Percentiles rank a stretch among this genome's conserved stretches.
phyloP scores from a whole-genome alignment of 129 eudicot species.

The Sambucus nigra region DNA sequence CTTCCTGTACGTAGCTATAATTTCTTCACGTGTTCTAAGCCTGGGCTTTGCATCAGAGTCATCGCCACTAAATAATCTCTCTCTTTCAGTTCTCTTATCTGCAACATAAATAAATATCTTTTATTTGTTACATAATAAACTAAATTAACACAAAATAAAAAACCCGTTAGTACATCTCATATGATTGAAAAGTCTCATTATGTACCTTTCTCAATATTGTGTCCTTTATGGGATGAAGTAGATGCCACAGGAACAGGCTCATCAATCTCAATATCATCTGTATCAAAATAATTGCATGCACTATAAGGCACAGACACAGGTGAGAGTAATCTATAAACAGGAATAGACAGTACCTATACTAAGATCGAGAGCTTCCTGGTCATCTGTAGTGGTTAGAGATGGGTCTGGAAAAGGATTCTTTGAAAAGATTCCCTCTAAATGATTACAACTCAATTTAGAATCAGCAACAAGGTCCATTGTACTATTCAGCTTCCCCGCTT shows the following conservation, averaged over 20 bases:
- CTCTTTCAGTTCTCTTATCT: slow-evolving; percentile 62
- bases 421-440: slow-evolving; percentile 48
- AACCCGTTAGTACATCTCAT: not conserved
- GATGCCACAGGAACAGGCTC: slow-evolving; percentile 49
- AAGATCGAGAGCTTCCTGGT: slow-evolving; percentile 45
- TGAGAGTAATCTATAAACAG: not conserved
- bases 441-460: slow-evolving; percentile 28
- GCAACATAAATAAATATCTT: slow-evolving; percentile 11
- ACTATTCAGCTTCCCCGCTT: slow-evolving; percentile 34
- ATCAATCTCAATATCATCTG: slow-evolving; percentile 94
- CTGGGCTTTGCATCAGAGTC: slow-evolving; percentile 47
- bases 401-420: slow-evolving; percentile 50
- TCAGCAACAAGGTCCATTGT: slow-evolving; percentile 20
- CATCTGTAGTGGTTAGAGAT: slow-evolving; percentile 20
- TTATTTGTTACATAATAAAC: not conserved
- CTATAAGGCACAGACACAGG: slow-evolving; percentile 6
- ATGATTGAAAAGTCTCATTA: not conserved
- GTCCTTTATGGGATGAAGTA: slow-evolving; percentile 45
- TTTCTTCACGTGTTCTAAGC: slow-evolving; percentile 81
- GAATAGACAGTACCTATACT: slow-evolving; percentile 46
- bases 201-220: slow-evolving; percentile 30
- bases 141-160: no score
- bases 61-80: slow-evolving; percentile 49
- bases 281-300: slow-evolving; percentile 7
- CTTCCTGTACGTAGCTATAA: slow-evolving; percentile 77